Evolutionary conservation across 225 moss, liverwort and hornwort species (phyloP).

Genomic region (Rhytidiadelphus loreus): DNA sequence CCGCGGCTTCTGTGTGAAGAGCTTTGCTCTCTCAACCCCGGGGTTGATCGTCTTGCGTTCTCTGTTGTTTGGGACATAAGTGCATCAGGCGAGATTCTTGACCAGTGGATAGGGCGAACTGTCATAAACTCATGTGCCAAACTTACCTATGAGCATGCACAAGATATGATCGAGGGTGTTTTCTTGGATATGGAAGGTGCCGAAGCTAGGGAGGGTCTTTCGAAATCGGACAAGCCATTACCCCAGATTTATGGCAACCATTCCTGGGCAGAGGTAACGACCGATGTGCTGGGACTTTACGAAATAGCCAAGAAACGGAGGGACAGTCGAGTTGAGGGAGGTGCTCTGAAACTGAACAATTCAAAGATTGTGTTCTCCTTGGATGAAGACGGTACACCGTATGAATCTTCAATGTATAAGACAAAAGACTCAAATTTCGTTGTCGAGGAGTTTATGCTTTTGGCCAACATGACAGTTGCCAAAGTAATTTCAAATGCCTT

Average conservation of each 20-base stretch:
- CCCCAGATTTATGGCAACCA: slow-evolving; percentile 62
- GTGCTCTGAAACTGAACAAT: slow-evolving; percentile 78
- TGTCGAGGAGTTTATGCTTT: slow-evolving; percentile 96
- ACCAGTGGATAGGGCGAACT: slow-evolving; percentile 91
- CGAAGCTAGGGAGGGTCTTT: slow-evolving; percentile 19
- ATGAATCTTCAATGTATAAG: slow-evolving; percentile 70
- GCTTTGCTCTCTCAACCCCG: slow-evolving; percentile 86
- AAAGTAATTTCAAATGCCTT: slow-evolving; percentile 89
- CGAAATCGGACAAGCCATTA: slow-evolving; percentile 14
- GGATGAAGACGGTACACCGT: slow-evolving; percentile 87
- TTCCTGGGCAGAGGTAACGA: slow-evolving; percentile 52
- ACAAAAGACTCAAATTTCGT: slow-evolving; percentile 84
- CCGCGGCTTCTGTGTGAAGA: slow-evolving; percentile 86
- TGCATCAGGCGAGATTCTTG: slow-evolving; percentile 61
- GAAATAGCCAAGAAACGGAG: slow-evolving; percentile 65
- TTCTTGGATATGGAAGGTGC: slow-evolving; percentile 18
- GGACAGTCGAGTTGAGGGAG: slow-evolving; percentile 71
- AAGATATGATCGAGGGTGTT: slow-evolving; percentile 66
- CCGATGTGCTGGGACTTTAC: slow-evolving; percentile 60
- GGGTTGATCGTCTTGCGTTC: slow-evolving; percentile 86
- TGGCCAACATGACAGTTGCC: slow-evolving; percentile 96
- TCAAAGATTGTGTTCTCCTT: slow-evolving; percentile 72
- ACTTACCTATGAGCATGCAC: slow-evolving; percentile 81
- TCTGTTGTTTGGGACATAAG: slow-evolving; percentile 80
- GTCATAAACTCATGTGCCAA: slow-evolving; percentile 88